A percentile compares a stretch with the other conserved stretches of the same genome.
These are phyloP conservation scores for Fraxinus dipetala DNA, from an alignment of 305 asterid species.

Conservation along the genomic window DNA sequence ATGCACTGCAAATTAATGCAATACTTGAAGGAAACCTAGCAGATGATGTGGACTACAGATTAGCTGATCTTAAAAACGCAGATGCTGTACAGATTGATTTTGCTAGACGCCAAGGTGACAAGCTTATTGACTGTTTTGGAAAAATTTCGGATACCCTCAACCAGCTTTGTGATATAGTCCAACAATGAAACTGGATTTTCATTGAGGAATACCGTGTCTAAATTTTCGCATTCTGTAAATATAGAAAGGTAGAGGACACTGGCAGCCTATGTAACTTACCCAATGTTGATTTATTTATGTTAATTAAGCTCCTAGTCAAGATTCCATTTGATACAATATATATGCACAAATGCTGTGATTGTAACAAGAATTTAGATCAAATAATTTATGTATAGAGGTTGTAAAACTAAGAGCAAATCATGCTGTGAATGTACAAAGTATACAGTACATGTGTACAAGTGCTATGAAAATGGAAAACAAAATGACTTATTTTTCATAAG, in stretches of 20 bases:
- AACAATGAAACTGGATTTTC: constrained; percentile 33
- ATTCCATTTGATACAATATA: not conserved
- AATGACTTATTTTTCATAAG: not conserved
- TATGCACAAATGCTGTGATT: not conserved
- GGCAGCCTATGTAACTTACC: not conserved
- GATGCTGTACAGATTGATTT: constrained; percentile 47
- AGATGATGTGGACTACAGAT: constrained; percentile 42
- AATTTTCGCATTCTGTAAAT: constrained; percentile 18
- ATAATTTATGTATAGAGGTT: not conserved
- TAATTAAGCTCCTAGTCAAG: not conserved
- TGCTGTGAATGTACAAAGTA: not conserved
- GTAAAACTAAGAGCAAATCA: not conserved
- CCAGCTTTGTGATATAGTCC: constrained; percentile 55
- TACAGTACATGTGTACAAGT: not conserved
- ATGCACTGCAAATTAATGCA: constrained; percentile 47
- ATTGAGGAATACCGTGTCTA: not conserved
- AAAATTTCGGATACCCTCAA: constrained; percentile 51
- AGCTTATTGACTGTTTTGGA: constrained; percentile 62
- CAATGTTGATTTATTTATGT: not conserved
- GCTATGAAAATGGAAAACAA: not conserved
- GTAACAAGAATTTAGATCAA: not conserved
- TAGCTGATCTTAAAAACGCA: constrained; percentile 39
- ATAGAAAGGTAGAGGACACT: not conserved
- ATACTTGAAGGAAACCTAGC: constrained; percentile 46
- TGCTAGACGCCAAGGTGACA: constrained; percentile 57